phyloP scores from a whole-genome alignment of 768 basidiomycete genomes.

The Phanerochaete carnosa region DNA sequence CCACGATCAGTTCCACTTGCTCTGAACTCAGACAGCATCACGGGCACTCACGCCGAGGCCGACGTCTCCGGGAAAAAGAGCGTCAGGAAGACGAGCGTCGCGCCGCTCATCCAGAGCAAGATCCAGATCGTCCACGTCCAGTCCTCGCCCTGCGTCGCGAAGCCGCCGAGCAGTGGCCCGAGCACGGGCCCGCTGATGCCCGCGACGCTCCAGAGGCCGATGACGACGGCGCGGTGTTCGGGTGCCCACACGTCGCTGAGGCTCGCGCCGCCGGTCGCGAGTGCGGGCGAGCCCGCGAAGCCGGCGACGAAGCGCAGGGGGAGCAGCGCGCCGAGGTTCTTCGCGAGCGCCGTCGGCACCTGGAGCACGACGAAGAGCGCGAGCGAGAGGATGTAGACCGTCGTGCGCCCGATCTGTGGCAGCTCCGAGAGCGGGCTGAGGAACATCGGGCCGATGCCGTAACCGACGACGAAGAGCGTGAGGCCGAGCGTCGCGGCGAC shows the following conservation, averaged over 20 bases:
- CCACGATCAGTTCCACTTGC: no score
- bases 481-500: constrained; percentile 29
- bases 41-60: neutral
- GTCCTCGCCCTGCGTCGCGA: constrained; percentile 27
- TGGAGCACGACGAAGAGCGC: constrained; percentile 30
- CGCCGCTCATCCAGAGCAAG: constrained; percentile 29
- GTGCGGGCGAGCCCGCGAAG: constrained; percentile 30
- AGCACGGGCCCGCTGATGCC: constrained; percentile 27
- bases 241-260: constrained; percentile 22
- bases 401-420: no score
- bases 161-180: constrained; percentile 31
- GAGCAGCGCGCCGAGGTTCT: constrained; percentile 28
- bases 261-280: constrained; percentile 30
- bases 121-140: constrained; percentile 35
- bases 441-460: constrained; percentile 21
- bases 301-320: constrained; percentile 33
- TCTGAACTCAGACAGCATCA: neutral
- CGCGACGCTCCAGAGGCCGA: constrained; percentile 26
- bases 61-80: constrained; percentile 31
- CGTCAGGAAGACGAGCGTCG: constrained; percentile 25
- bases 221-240: constrained; percentile 22
- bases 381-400: constrained; percentile 30
- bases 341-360: constrained; percentile 30
- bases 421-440: no score
- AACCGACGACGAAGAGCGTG: constrained; percentile 26